phyloP scores from a whole-genome alignment of 768 basidiomycete species.

The Russula griseocarnosa region DNA sequence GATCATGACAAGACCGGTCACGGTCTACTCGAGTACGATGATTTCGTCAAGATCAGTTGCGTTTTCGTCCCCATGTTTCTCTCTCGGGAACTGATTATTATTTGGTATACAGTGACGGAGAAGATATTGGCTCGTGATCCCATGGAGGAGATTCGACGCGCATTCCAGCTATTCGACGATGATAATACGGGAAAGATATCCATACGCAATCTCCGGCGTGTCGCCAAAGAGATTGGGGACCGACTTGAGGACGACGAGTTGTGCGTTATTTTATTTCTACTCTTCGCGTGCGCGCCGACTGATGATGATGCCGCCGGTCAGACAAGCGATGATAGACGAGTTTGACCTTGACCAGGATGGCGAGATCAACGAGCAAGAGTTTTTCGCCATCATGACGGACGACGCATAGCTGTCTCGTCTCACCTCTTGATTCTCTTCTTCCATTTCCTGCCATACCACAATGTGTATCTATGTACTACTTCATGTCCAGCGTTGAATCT shows the following conservation, averaged over 20 bases:
- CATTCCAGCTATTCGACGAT: conserved; percentile 96
- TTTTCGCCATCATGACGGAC: conserved; percentile 96
- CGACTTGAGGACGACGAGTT: conserved; percentile 92
- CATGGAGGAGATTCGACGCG: conserved; percentile 91
- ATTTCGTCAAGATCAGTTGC: conserved; percentile 87
- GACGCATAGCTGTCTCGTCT: conserved; percentile 49
- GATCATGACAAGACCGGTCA: conserved; percentile 85
- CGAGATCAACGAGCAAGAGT: conserved; percentile 95
- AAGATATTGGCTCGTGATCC: conserved; percentile 92
- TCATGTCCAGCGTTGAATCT: conserved; percentile 2
- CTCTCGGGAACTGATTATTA: too few relatives aligned
- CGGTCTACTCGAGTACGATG: conserved; percentile 86
- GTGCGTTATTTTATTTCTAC: conserved; percentile 49
- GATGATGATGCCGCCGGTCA: conserved; percentile 34
- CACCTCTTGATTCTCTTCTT: neutral
- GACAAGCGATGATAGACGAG: conserved; percentile 99
- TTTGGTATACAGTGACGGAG: conserved; percentile 70
- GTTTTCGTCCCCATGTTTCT: conserved; percentile 12
- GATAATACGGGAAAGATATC: conserved; percentile 94
- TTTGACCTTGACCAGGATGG: conserved; percentile 98
- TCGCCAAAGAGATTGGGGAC: conserved; percentile 97
- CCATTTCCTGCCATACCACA: neutral
- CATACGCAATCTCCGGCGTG: conserved; percentile 82
- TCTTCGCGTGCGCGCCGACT: neutral
- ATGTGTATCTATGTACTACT: conserved; percentile 5